Evolutionary conservation across 2,329 filamentous ascomycete species (phyloP), one percentile per base, ranked within the genome.

Genomic region (Fusarium tanahbumbuense): DNA sequence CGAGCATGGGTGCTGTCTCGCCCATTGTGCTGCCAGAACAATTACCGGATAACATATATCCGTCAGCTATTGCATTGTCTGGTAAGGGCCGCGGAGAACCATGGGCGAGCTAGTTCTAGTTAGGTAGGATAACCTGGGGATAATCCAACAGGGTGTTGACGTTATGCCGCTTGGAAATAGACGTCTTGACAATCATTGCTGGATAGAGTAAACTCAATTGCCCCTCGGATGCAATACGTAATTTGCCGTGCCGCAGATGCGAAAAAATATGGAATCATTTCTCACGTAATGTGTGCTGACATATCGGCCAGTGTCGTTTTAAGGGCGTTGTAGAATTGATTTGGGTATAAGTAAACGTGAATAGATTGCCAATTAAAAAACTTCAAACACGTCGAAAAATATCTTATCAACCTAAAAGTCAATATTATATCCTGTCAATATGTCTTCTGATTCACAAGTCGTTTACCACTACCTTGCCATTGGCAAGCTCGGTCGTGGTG

Each of bases 401-500:
- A 15, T 10, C 4, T 6, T 0, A 23, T 44, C 5, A 42, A 5
- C 5, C 2, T 6, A 8, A 30, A 25, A 18, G 22, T 5, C 9
- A 11, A 12, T 3, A 1, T 3, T 1, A 2, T 0, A 7, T 5
- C 2, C 2, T 13, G 12, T 8, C 10, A 13, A 10, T 7, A 60
- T 66, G 56, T 23, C 63, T 2, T 67, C 61, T 9, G 18, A 41
- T 16, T 60, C 55, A 1, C 16, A 34, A n/a, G 62, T 67, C 7
- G 56, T 74, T 18, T 70, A 72, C 34, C 74, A 76, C 49, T 77
- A 77, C 45, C 67, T 76, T 5, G 64, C 60, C 30, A 67, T 77
- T 30, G 75, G 75, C 61, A 63, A 71, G 16, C 56, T 77, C 16
- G 75, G 75, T 9, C 75, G 75, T 3, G 75, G 75, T 27, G 75